Evolutionary conservation across 177 flowering plant species (phyloP).

Genomic region (Vitis hybrid): DNA sequence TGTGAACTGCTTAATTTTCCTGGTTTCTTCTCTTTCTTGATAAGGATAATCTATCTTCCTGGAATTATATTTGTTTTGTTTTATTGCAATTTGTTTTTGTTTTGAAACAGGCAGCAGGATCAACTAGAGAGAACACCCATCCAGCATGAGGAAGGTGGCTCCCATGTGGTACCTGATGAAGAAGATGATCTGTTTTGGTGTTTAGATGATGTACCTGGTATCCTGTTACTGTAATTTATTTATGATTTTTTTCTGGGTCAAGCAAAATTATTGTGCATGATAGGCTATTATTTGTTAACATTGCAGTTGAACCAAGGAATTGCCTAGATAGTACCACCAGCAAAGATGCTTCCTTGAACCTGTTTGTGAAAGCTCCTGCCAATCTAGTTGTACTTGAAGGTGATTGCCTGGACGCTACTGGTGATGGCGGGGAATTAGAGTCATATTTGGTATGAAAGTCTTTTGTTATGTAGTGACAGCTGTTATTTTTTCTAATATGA

Average conservation of each 20-base stretch:
- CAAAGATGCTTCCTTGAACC: constrained; percentile 39
- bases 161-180: constrained; percentile 42
- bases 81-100: neutral
- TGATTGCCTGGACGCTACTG: constrained; percentile 40
- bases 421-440: constrained; percentile 81
- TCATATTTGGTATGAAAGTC: constrained; percentile 70
- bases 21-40: neutral
- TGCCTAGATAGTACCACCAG: constrained; percentile 36
- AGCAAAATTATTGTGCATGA: neutral
- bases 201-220: constrained; percentile 81
- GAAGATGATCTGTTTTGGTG: constrained; percentile 66
- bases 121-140: constrained; percentile 40
- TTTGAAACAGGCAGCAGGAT: constrained; percentile 49
- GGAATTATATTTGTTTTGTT: neutral
- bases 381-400: constrained; percentile 94
- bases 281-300: constrained; percentile 8
- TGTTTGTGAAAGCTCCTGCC: constrained; percentile 80
- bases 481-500: constrained; percentile 2
- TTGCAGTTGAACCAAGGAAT: constrained; percentile 78
- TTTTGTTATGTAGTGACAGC: neutral
- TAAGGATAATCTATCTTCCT: neutral
- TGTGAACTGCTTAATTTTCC: neutral
- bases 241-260: neutral
- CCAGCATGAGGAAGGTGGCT: constrained; percentile 36
- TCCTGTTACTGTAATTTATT: neutral